Conservation (phyloP, 768 basidiomycete genomes). For the Rhodotorula sphaerocarpa region DNA sequence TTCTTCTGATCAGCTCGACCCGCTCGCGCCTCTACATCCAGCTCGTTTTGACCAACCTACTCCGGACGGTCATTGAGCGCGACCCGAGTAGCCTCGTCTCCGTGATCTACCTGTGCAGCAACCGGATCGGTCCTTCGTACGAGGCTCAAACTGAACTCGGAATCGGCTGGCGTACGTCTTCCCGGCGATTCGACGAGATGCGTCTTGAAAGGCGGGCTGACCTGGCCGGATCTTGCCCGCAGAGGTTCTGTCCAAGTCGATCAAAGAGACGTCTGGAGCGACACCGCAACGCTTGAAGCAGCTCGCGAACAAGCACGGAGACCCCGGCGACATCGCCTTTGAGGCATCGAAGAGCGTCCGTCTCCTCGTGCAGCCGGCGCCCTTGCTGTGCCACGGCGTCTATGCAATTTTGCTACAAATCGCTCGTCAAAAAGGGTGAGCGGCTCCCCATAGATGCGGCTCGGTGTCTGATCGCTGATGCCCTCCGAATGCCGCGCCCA, state of each 20-base stretch:
- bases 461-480: no score
- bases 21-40: constrained; percentile 64
- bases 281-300: constrained; percentile 51
- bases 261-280: constrained; percentile 33
- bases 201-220: no score
- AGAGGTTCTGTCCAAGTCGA: constrained; percentile 28
- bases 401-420: constrained; percentile 64
- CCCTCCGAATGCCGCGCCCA: not conserved
- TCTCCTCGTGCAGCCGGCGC: constrained; percentile 64
- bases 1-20: constrained; percentile 57
- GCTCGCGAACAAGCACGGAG: constrained; percentile 60
- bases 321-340: constrained; percentile 68
- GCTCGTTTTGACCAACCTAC: constrained; percentile 62
- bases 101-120: constrained; percentile 37
- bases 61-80: constrained; percentile 59
- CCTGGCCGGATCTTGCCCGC: not conserved
- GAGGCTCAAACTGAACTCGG: constrained; percentile 47
- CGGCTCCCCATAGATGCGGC: not conserved
- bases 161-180: constrained; percentile 40
- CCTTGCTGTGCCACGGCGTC: constrained; percentile 57
- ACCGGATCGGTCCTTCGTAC: constrained; percentile 29
- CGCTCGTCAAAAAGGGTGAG: constrained; percentile 46
- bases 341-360: constrained; percentile 68
- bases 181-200: no score
- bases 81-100: constrained; percentile 61